These are phyloP conservation scores for Sisymbrium irio DNA, from an alignment of 345 rosid genomes.

Conservation along the genomic window DNA sequence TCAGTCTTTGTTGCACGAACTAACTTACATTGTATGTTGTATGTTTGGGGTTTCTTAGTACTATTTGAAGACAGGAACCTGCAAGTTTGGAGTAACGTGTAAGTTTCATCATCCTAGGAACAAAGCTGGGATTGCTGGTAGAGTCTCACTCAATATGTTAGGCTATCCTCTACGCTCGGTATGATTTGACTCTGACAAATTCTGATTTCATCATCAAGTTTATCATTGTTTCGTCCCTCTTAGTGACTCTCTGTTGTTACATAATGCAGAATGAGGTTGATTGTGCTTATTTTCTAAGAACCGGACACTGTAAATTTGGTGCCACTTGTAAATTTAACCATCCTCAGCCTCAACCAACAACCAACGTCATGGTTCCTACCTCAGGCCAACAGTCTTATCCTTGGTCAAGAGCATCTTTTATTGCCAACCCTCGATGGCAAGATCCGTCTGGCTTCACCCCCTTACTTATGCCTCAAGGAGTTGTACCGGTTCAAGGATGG, in stretches of 20 bases:
- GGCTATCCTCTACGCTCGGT: slow-evolving; percentile 97
- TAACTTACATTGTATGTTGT: slow-evolving; percentile 27
- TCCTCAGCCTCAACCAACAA: slow-evolving; percentile 90
- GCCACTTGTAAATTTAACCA: slow-evolving; percentile 94
- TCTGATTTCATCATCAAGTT: background rate
- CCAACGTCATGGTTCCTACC: slow-evolving; percentile 85
- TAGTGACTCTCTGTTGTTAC: background rate
- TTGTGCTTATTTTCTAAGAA: slow-evolving; percentile 91
- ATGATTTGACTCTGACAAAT: slow-evolving; percentile 7
- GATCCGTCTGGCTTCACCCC: slow-evolving; percentile 84
- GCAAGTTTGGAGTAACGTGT: slow-evolving; percentile 99
- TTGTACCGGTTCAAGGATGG: slow-evolving; percentile 94
- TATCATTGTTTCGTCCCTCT: background rate
- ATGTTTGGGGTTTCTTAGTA: slow-evolving; percentile 48
- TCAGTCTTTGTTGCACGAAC: slow-evolving; percentile 2
- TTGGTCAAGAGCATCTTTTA: slow-evolving; percentile 90
- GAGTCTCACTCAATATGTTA: slow-evolving; percentile 81
- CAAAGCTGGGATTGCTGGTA: slow-evolving; percentile 90
- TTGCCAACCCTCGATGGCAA: slow-evolving; percentile 96
- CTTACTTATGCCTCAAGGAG: slow-evolving; percentile 81
- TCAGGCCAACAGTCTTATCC: slow-evolving; percentile 72
- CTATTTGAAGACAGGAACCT: slow-evolving; percentile 97
- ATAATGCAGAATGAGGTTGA: slow-evolving; percentile 73
- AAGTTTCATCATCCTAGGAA: slow-evolving; percentile 98
- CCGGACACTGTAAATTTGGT: slow-evolving; percentile 97